Evolutionary conservation across 2,329 filamentous ascomycete genomes (phyloP), one percentile per base, ranked within the genome.

Genomic region (Neoscytalidium dimidiatum): DNA sequence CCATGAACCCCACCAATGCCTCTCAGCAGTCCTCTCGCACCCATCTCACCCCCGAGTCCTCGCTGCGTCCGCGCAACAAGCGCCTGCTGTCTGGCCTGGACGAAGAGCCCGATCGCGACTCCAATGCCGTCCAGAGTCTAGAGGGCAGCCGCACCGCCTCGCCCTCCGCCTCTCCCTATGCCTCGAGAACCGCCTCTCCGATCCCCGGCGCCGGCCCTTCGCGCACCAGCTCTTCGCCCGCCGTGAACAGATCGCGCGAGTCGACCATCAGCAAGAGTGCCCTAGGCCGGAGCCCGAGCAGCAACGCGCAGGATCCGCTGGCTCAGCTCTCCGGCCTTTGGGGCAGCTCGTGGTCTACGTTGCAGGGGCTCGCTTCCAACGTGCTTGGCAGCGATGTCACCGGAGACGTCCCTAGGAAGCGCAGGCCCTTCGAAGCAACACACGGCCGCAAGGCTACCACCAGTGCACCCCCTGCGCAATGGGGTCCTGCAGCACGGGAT

Each of bases 341-440:
- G 77, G 80, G 80, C 13, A 82, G 75, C 66, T 81, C 81, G 17
- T 83, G 81, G 81, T 79, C 76, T 31, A 75, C 81, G 41, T 71
- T 84, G 46, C 81, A 84, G 67, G 80, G 78, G 62, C 78, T 84
- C 53, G 82, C 82, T 8, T 80, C 80, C 28, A 82, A 81, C 64
- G 75, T 84, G 44, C 73, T 84, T 26, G 80, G 81, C 41, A 64
- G 61, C 19, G 64, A 68, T 33, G 56, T 67, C 21, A 58, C 68
- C 26, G 70, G 62, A 57, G 64, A 71, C 46, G 65, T 70, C 29
- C 68, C 72, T 41, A 71, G 75, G 57, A 71, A 71, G 19, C 74
- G 77, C 64, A 74, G 71, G 64, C 73, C 75, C 17, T 65, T 74
- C 35, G 69, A 72, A 56, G 68, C 64, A 3, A 68, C 71, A 49